phyloP scores from a whole-genome alignment of 164 flowering plant species.

The Euptelea pleiosperma region DNA sequence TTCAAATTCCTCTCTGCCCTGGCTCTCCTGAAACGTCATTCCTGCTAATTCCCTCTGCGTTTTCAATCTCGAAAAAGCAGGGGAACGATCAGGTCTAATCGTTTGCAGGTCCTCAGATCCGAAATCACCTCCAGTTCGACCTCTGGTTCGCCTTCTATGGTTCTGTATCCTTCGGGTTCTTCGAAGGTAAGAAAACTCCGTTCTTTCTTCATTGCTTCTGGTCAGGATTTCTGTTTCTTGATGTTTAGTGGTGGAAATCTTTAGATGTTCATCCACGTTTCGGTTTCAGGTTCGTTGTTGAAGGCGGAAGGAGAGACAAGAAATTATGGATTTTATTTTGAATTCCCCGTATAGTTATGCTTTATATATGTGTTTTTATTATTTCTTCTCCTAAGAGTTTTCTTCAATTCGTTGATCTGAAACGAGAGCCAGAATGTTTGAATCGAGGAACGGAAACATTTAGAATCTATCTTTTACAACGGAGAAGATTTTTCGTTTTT shows the following conservation, averaged over 20 bases:
- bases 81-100: slow-evolving; percentile 10
- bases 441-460: not conserved
- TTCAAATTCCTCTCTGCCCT: slow-evolving; percentile 10
- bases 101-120: slow-evolving; percentile 16
- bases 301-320: not conserved
- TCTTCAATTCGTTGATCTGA: slow-evolving; percentile 6
- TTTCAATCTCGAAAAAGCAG: slow-evolving; percentile 3
- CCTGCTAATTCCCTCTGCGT: not conserved
- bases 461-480: not conserved
- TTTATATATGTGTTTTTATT: not conserved
- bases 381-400: slow-evolving; percentile 3
- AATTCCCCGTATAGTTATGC: not conserved
- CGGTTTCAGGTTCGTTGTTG: slow-evolving; percentile 7
- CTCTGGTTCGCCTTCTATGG: slow-evolving; percentile 12
- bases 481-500: not conserved
- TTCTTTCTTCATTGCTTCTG: not conserved
- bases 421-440: not conserved
- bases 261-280: too few species aligned
- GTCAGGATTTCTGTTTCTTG: not conserved
- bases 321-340: not conserved
- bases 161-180: not conserved
- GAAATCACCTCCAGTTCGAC: slow-evolving; percentile 5
- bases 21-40: slow-evolving; percentile 1
- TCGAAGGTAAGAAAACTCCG: slow-evolving; percentile 4
- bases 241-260: not conserved